These are phyloP conservation scores for Nicotiana benthamiana DNA, from an alignment of 257 asterid genomes.

Conservation along the genomic window DNA sequence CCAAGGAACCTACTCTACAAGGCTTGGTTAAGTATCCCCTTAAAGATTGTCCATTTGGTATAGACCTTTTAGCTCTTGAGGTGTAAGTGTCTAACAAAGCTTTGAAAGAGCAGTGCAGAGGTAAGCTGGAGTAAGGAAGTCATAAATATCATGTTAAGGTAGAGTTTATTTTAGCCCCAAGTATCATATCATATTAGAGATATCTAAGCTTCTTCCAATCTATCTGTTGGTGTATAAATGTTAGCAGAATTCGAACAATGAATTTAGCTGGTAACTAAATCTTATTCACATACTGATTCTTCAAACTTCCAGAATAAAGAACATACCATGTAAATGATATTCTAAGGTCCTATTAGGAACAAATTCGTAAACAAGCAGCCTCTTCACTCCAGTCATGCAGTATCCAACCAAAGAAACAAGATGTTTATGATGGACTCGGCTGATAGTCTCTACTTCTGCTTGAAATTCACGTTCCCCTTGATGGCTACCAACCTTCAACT, in stretches of 20 bases:
- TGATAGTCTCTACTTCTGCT: conserved; percentile 58
- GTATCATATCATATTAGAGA: neutral
- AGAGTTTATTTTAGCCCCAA: neutral
- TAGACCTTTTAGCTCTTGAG: neutral
- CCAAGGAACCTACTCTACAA: neutral
- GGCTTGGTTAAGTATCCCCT: neutral
- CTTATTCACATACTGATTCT: neutral
- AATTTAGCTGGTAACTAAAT: neutral
- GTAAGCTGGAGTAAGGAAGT: neutral
- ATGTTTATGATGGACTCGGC: conserved; percentile 62
- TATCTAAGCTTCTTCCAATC: neutral
- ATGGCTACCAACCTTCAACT: conserved; percentile 47
- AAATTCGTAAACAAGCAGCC: conserved; percentile 57
- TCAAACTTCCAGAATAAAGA: neutral
- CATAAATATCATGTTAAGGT: neutral
- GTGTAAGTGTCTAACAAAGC: neutral
- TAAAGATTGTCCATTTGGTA: neutral
- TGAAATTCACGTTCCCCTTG: conserved; percentile 67
- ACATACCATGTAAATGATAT: conserved; percentile 54
- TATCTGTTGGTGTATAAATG: neutral
- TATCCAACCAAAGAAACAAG: conserved; percentile 58
- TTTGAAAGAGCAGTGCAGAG: neutral
- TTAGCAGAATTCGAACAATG: neutral
- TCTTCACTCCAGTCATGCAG: conserved; percentile 44
- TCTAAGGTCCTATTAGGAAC: conserved; percentile 46